Base-by-base conservation (phyloP, 192 early-diverging fungal genomes). In the Podochytrium sp. region DNA sequence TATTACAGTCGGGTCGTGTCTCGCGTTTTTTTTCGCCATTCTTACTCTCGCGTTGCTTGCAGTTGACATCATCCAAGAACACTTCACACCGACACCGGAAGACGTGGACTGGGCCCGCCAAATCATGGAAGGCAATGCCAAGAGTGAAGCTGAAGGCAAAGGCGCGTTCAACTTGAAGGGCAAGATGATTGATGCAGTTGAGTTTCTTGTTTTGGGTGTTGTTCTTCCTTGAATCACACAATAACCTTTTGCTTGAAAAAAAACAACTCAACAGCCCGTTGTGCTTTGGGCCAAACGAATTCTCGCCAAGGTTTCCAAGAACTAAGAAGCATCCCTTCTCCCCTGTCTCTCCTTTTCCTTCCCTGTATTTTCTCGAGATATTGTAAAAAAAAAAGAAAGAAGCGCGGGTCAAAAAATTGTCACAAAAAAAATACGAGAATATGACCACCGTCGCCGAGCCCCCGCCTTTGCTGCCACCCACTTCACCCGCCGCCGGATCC, bases 91-190 rank as follows among this genome's bases (percentile, higher is more conserved):
- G 18, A 87, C 89, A 6, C 73, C 75, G 14, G 85, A 87, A 47
- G 86, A 90, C 87, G 77, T 52, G 53, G 37, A n/a, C 0, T 79
- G 68, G 32, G 47, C 63, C n/a, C 84, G 74, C 6, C 78, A 86
- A 47, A 94, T 96, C 63, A 81, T 94, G 34, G 77, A 90, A 33
- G 91, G 89, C 0, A 93, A 89, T 74, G 76, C 89, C 34, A 77
- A 85, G 38, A 82, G 91, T 78, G 79, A 84, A 29, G 76, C 79
- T 67, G 79, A 87, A 74, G 96, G 96, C 10, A 87, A 91, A 37
- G 96, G 96, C 56, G 95, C 95, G 23, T 98, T 97, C 81, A 89
- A 86, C 42, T 78, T 97, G 68, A 92, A 98, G 64, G 96, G 96
- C 37, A 95, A 96, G 82, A 93, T 95, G 90, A 87, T 90, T 73